phyloP scores from a whole-genome alignment of 352 stramenopile species.

The Blastocystis sp. region DNA sequence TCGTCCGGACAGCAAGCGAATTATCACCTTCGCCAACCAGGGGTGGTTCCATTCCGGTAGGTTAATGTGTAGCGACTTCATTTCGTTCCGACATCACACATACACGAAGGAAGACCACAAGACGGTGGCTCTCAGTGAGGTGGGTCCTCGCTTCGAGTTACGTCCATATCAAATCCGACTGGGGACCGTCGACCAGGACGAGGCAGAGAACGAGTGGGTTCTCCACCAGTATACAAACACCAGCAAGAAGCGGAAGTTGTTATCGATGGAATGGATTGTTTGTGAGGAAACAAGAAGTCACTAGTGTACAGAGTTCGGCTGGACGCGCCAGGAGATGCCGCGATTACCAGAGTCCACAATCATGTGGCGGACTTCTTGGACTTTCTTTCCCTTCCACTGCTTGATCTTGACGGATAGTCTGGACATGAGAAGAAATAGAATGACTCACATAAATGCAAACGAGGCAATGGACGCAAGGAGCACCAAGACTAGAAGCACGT shows the following conservation, averaged over 20 bases:
- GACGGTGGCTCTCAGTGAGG: constrained; percentile 63
- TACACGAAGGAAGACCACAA: constrained; percentile 56
- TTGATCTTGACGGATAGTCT: not conserved
- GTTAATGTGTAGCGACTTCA: constrained; percentile 75
- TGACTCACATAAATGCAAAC: constrained; percentile 10
- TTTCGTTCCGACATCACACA: constrained; percentile 93
- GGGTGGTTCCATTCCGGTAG: constrained; percentile 51
- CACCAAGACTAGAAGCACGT: not conserved
- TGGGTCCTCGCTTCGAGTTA: constrained; percentile 93
- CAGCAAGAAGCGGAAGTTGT: constrained; percentile 78
- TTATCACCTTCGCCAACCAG: constrained; percentile 93
- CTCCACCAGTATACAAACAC: constrained; percentile 98
- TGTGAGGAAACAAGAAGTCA: not conserved
- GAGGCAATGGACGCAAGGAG: constrained; percentile 1
- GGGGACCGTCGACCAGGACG: constrained; percentile 92
- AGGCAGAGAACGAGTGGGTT: constrained; percentile 97
- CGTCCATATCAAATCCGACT: constrained; percentile 87
- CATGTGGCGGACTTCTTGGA: not conserved
- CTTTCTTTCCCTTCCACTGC: not conserved
- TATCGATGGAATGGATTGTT: not conserved
- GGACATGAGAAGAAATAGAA: not conserved
- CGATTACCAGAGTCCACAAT: not conserved
- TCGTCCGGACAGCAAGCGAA: constrained; percentile 83
- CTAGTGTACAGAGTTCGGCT: not conserved
- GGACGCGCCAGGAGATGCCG: not conserved